Percentiles rank a stretch among this genome's conserved stretches.
Evolutionary conservation across 805 yeast species (phyloP).

Genomic region (Teunomyces aglyptinius): DNA sequence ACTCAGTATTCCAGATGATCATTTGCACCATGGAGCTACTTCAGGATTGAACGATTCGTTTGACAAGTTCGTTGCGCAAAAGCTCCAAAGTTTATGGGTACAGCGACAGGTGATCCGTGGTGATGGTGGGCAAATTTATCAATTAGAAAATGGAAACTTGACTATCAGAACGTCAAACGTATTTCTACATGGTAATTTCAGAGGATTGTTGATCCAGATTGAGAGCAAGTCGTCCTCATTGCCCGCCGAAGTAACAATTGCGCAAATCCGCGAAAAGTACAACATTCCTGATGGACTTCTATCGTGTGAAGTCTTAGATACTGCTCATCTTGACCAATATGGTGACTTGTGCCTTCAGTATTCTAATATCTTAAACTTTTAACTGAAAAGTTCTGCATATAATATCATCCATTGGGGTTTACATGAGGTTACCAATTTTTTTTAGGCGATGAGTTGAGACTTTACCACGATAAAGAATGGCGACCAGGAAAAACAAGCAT

Average conservation of each 20-base stretch:
- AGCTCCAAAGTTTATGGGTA: slow-evolving; percentile 69
- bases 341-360: slow-evolving; percentile 45
- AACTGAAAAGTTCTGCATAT: slow-evolving; percentile 3
- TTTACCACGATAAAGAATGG: slow-evolving; percentile 5
- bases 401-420: neutral
- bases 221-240: slow-evolving; percentile 26
- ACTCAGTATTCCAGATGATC: slow-evolving; percentile 33
- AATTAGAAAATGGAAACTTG: slow-evolving; percentile 51
- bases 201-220: slow-evolving; percentile 65
- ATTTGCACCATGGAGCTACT: slow-evolving; percentile 51
- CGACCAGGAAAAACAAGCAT: slow-evolving; percentile 14
- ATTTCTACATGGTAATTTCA: slow-evolving; percentile 69
- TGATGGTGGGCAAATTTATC: slow-evolving; percentile 69
- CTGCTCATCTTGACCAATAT: slow-evolving; percentile 23
- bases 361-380: slow-evolving; percentile 40
- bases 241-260: neutral
- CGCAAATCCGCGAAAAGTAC: slow-evolving; percentile 27
- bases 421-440: neutral
- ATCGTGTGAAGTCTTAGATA: slow-evolving; percentile 30
- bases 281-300: slow-evolving; percentile 41
- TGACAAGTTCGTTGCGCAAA: slow-evolving; percentile 52
- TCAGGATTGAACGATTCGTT: slow-evolving; percentile 56
- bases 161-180: slow-evolving; percentile 66
- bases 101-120: slow-evolving; percentile 69
- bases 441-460: slow-evolving; percentile 6